Conservation (phyloP, 805 yeast species). For the Starmerella sirachaensis region DNA sequence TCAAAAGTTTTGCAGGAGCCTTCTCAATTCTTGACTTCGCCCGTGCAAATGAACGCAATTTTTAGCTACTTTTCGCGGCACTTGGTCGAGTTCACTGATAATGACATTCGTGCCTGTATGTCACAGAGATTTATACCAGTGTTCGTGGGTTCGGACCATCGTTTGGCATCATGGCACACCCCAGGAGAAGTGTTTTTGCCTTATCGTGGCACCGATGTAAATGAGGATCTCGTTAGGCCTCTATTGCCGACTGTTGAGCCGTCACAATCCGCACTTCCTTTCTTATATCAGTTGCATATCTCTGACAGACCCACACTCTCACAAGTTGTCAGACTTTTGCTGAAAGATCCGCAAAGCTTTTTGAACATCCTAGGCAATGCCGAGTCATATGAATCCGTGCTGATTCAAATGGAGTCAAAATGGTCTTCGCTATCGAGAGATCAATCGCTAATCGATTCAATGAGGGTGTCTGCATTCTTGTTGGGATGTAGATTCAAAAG, state of each 20-base stretch:
- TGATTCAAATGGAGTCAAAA: conserved; percentile 9
- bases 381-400: conserved; percentile 22
- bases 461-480: conserved; percentile 26
- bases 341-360: conserved; percentile 2
- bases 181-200: conserved; percentile 25
- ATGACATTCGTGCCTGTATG: conserved; percentile 18
- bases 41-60: conserved; percentile 15
- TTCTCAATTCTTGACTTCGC: conserved; percentile 19
- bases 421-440: conserved; percentile 13
- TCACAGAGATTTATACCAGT: conserved; percentile 25
- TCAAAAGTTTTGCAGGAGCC: conserved; percentile 20
- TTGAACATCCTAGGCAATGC: conserved; percentile 20
- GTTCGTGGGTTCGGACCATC: background rate
- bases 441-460: conserved; percentile 17
- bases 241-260: conserved; percentile 13
- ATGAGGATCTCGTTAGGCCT: conserved; percentile 9
- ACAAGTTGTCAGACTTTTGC: conserved; percentile 24
- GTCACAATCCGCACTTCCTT: conserved; percentile 22
- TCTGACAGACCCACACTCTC: conserved; percentile 26
- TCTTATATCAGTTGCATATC: conserved; percentile 27
- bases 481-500: conserved; percentile 20
- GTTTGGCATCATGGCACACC: conserved; percentile 7
- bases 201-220: conserved; percentile 3
- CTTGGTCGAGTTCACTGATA: conserved; percentile 18
- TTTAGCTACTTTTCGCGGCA: conserved; percentile 26